Base-by-base conservation (phyloP, 805 yeast genomes). In the Brettanomyces custersianus region DNA sequence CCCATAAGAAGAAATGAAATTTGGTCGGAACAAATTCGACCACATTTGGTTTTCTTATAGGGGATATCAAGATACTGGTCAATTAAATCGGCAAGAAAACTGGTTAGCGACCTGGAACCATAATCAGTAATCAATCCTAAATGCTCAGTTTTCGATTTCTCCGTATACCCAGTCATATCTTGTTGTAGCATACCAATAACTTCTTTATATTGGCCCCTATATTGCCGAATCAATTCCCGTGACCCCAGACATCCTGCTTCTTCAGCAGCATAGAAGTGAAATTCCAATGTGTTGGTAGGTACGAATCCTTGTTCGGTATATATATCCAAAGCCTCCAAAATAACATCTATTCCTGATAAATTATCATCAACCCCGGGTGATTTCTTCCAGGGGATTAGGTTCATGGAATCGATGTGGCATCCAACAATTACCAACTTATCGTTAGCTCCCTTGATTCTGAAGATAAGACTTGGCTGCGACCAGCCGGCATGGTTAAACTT, bases 311-410 rank as follows among this genome's bases (percentile, higher is more conserved):
- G 4, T 2, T 19, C 33, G 12, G 6, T 25, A 13, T 16, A 12
- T 7, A 55, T 24, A 32, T 45, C 42, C 24, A 60, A 63, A 1
- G 87, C 76, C 55, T 87, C 94, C 37, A 87, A 57, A 22, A 74
- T 70, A 3, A 94, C 80, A 4, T 80, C 77, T 4, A 88, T 80
- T 8, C 96, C 97, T 4, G 88, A 75, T 2, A 95, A 94, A 56
- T 88, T 83, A 53, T 90, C 97, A 54, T 90, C 97, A 4, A 95
- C 96, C 3, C 97, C 97, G 2, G 96, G 96, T 0, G 95, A 85
- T 18, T 74, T 67, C 44, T 81, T 52, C 38, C 83, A 66, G 10
- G 35, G 35, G 29, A 83, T 45, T 37, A 84, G 63, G 53, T 85
- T 86, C 43, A 79, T 69, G 2, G 94, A 80, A 54, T 90, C 97